Conservation (phyloP, 345 rosid species). For the Salix purpurea region DNA sequence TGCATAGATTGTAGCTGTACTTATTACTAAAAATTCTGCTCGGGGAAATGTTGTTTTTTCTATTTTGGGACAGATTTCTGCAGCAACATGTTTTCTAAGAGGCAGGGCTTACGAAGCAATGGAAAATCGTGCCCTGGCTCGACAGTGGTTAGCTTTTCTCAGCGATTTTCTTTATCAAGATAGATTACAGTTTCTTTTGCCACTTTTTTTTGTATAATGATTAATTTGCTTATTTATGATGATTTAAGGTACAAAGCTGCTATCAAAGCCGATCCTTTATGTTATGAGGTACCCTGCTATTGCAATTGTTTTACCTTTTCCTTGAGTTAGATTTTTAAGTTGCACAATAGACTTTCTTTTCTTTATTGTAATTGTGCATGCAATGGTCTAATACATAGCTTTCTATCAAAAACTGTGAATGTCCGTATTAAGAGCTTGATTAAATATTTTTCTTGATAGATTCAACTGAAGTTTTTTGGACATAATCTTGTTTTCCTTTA, state of each 20-base stretch:
- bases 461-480: neutral
- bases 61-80: slow-evolving; percentile 52
- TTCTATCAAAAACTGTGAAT: slow-evolving; percentile 1
- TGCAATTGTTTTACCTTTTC: neutral
- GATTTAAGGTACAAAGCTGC: slow-evolving; percentile 89
- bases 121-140: slow-evolving; percentile 85
- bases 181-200: neutral
- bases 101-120: slow-evolving; percentile 92
- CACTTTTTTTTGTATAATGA: neutral
- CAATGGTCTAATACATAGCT: neutral
- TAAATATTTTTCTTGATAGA: neutral
- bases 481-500: neutral
- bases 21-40: neutral
- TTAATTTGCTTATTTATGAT: slow-evolving; percentile 14
- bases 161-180: neutral
- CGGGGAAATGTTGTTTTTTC: neutral
- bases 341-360: neutral
- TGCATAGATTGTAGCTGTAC: neutral
- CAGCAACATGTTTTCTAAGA: slow-evolving; percentile 89
- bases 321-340: neutral
- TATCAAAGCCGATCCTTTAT: slow-evolving; percentile 90
- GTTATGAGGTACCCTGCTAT: slow-evolving; percentile 71
- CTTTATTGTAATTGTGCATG: slow-evolving; percentile 5
- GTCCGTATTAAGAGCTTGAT: neutral
- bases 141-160: slow-evolving; percentile 61